Evolutionary conservation across 2,329 filamentous ascomycete species (phyloP).

Genomic region (Diaporthe vexans): DNA sequence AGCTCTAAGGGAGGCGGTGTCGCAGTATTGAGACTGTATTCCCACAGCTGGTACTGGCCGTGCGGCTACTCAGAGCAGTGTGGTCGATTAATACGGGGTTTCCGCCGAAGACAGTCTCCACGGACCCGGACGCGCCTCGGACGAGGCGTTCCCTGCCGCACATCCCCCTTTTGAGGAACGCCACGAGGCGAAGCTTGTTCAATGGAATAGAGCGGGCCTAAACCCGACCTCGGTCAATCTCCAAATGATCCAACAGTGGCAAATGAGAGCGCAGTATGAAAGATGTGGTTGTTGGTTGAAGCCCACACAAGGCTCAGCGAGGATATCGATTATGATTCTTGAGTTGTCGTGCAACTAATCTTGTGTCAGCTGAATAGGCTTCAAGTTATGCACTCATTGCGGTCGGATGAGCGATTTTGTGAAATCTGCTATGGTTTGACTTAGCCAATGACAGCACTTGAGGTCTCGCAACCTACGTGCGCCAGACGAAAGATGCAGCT

Average conservation of each 20-base stretch:
- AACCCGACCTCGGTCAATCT: background rate
- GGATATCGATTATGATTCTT: background rate
- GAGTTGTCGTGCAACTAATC: background rate
- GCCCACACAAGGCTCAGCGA: background rate
- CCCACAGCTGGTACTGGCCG: background rate
- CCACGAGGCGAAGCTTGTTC: background rate
- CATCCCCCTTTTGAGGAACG: slow-evolving; percentile 11
- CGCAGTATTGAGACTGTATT: background rate
- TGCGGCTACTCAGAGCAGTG: background rate
- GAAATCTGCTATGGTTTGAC: too few relatives aligned
- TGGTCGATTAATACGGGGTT: background rate
- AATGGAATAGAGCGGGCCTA: background rate
- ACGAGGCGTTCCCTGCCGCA: background rate
- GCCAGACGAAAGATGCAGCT: too few relatives aligned
- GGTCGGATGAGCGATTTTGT: too few relatives aligned
- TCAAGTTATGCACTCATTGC: too few relatives aligned
- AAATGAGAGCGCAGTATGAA: background rate
- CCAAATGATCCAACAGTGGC: background rate
- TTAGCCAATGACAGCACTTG: too few relatives aligned
- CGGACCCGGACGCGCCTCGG: background rate
- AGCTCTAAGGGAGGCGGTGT: background rate
- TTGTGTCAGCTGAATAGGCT: too few relatives aligned
- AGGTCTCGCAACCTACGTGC: too few relatives aligned
- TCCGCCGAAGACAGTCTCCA: background rate
- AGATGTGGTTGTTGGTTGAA: background rate